Conservation (phyloP, 805 yeast species). For the Myxozyma neotropica region DNA sequence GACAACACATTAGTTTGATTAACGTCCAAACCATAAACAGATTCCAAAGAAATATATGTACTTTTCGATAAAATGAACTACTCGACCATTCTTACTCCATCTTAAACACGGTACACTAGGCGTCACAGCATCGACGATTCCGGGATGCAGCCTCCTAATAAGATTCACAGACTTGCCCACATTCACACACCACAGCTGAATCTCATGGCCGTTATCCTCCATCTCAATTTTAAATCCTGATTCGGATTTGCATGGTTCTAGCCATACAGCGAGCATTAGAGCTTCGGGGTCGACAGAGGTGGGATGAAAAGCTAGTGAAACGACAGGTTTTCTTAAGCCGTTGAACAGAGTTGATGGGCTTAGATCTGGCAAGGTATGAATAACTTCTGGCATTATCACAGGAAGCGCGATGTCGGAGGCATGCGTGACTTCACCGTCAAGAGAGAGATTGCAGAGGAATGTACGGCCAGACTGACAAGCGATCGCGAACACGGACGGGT, state of each 20-base stretch:
- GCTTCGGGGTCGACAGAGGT: conserved; percentile 27
- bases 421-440: not conserved
- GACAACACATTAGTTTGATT: not conserved
- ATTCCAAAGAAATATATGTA: no score
- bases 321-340: conserved; percentile 7
- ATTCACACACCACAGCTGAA: conserved; percentile 32
- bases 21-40: no score
- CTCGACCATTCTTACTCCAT: conserved; percentile 34
- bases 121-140: not conserved
- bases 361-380: conserved; percentile 17
- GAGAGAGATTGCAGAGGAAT: conserved; percentile 13
- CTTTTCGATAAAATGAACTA: conserved; percentile 19
- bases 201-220: conserved; percentile 7
- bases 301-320: conserved; percentile 28
- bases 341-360: not conserved
- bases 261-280: conserved; percentile 29
- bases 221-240: not conserved
- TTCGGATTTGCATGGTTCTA: not conserved
- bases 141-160: conserved; percentile 23
- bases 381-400: not conserved
- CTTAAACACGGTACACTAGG: conserved; percentile 10
- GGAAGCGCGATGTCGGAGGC: not conserved
- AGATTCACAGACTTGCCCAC: conserved; percentile 25
- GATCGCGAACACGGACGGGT: conserved; percentile 24
- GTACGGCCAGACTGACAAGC: conserved; percentile 24